These are phyloP conservation scores for Melocanna baccifera DNA, from an alignment of 176 grass and related monocot species.

Conservation along the genomic window DNA sequence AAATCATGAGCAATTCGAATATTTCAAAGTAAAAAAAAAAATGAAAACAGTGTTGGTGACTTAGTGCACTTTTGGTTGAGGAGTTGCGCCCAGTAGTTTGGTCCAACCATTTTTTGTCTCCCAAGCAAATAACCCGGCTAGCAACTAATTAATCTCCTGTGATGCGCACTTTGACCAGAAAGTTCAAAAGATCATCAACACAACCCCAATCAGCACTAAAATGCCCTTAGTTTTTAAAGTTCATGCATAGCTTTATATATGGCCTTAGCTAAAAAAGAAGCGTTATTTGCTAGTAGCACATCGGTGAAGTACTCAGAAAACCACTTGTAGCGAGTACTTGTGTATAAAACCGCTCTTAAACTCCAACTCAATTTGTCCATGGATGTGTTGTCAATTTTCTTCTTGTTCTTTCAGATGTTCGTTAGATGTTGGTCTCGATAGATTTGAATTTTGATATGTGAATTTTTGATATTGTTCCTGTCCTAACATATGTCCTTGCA, in stretches of 20 bases:
- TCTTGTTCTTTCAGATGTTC: not conserved
- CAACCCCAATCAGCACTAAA: slow-evolving; percentile 20
- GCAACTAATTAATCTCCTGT: not conserved
- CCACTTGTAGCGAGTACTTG: not conserved
- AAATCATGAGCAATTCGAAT: not conserved
- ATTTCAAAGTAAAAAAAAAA: not conserved
- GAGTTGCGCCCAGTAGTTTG: slow-evolving; percentile 22
- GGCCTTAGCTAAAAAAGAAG: not conserved
- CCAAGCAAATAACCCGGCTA: slow-evolving; percentile 9
- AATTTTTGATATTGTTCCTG: not conserved
- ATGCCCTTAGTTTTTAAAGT: slow-evolving; percentile 3
- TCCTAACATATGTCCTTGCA: not conserved
- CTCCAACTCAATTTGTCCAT: not conserved
- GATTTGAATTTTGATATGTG: not conserved
- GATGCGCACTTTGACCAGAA: slow-evolving; percentile 37
- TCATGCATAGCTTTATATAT: slow-evolving; percentile 1
- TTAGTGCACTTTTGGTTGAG: slow-evolving; percentile 37
- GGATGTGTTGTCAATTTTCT: not conserved
- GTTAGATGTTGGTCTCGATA: not conserved
- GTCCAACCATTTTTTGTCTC: slow-evolving; percentile 31
- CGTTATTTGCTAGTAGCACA: slow-evolving; percentile 1
- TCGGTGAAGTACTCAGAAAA: not conserved
- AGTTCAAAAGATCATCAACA: slow-evolving; percentile 1
- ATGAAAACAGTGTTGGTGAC: not conserved
- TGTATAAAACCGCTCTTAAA: not conserved